A percentile compares a stretch with the other conserved stretches of the same genome.
These are phyloP conservation scores for Calocybe cyanea DNA, from an alignment of 768 basidiomycete species.

Conservation along the genomic window DNA sequence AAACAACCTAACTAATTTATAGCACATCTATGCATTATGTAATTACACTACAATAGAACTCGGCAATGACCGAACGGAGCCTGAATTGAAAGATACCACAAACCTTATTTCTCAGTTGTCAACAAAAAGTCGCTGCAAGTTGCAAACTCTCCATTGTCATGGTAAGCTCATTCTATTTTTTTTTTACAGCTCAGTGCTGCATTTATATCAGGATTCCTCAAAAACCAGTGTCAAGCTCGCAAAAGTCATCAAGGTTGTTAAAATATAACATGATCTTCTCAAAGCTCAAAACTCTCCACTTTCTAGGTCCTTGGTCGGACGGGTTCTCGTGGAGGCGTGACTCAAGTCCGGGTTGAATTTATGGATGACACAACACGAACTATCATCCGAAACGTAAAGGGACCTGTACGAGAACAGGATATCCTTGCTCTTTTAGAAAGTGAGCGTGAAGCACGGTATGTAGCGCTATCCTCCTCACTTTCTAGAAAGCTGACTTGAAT, in stretches of 20 bases:
- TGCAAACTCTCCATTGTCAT: conserved; percentile 18
- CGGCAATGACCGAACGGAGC: conserved; percentile 16
- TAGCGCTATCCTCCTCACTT: conserved; percentile 14
- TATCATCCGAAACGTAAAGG: conserved; percentile 99
- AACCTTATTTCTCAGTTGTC: conserved; percentile 20
- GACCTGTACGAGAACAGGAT: conserved; percentile 93
- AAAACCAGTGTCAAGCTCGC: conserved; percentile 96
- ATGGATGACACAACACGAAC: conserved; percentile 95
- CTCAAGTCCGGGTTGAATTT: conserved; percentile 99
- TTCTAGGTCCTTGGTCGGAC: conserved; percentile 93
- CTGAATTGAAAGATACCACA: conserved; percentile 5
- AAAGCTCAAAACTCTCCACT: background rate
- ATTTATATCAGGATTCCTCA: conserved; percentile 67
- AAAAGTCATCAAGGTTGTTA: conserved; percentile 86
- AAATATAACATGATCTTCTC: background rate
- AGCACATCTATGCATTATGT: too few species aligned
- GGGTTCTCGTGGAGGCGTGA: conserved; percentile 98
- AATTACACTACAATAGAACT: too few species aligned
- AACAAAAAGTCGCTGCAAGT: conserved; percentile 15
- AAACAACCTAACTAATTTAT: background rate
- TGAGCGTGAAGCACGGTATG: conserved; percentile 98
- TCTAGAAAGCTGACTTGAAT: conserved; percentile 2
- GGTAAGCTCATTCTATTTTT: conserved; percentile 22
- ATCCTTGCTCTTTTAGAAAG: conserved; percentile 95
- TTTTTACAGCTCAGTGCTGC: background rate